Evolutionary conservation across 495 filamentous ascomycete genomes (phyloP).

Genomic region (Podospora didyma): DNA sequence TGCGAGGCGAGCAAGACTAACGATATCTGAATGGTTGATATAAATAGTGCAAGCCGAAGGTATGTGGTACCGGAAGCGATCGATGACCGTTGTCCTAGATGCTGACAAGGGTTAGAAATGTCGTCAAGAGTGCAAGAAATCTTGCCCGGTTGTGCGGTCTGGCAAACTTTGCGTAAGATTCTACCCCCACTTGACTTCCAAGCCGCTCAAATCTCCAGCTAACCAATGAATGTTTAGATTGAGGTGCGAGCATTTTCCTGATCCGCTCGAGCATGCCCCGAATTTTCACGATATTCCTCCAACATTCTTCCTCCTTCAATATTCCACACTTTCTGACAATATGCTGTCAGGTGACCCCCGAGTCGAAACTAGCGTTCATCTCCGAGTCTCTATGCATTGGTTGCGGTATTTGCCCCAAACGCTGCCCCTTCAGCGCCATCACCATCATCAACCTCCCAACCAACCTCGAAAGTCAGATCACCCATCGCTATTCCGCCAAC

Average conservation of each 20-base stretch:
- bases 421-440: constrained; percentile 98
- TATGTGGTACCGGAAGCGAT: constrained; percentile 32
- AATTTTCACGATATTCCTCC: neutral
- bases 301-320: too few species aligned
- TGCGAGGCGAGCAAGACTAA: neutral
- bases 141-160: constrained; percentile 92
- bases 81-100: neutral
- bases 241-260: constrained; percentile 12
- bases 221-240: constrained; percentile 15
- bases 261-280: neutral
- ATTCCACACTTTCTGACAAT: constrained; percentile 4
- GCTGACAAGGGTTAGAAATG: constrained; percentile 24
- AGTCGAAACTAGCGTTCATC: constrained; percentile 96
- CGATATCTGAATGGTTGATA: constrained; percentile 11
- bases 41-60: constrained; percentile 92
- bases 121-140: constrained; percentile 98
- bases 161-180: constrained; percentile 77
- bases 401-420: constrained; percentile 98
- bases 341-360: constrained; percentile 76
- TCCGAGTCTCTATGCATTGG: constrained; percentile 75
- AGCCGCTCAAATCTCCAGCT: neutral
- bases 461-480: constrained; percentile 95
- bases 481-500: constrained; percentile 97
- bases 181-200: neutral
- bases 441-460: constrained; percentile 99